Base-by-base conservation (phyloP, 495 filamentous ascomycete species). In the Hypoxylon intermedium region DNA sequence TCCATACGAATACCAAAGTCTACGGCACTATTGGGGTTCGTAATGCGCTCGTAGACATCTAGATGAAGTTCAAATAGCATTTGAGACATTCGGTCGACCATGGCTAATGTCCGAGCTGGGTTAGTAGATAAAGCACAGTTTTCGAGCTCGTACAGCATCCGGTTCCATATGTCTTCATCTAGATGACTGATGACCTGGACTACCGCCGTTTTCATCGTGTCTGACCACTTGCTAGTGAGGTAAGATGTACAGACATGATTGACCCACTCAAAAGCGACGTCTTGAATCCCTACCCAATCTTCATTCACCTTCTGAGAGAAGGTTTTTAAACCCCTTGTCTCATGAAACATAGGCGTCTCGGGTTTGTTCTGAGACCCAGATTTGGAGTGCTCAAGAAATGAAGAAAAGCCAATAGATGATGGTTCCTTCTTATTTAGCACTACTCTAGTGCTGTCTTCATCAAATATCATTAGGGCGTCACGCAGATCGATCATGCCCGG, bases 61-160 rank as follows among this genome's bases (percentile, higher is more conserved):
- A 98, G 78, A 65, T 97, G 91, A 6, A 99, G 77, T 71, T 99
- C 94, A 57, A 92, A 93, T 0, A 95, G 76, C 48, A 87, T 86
- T 64, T 97, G 84, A 1, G 87, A 79, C 69, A 93, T 83, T n/a
- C 83, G 77, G 49, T 79, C 75, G 5, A 77, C 56, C 42, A 69
- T 70, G n/a, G 34, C 30, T 11, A 68, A 11, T 6, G 44, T 31
- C 16, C 5, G 16, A 5, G 20, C 19, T 3, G 66, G 37, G 21
- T 72, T 55, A 9, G 53, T 42, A 13, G 53, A 41, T 24, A 74
- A 48, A n/a, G 71, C 40, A 9, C 60, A 67, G 26, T 44, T 41
- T n/a, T 50, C 65, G 1, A 86, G 69, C 31, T 80, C 76, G 21
- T 82, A 68, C 9, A 73, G 56, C 41, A 87, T 63, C 12, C 74